Base-by-base conservation (phyloP, 306 rosid genomes). In the Vigna nakashimae region DNA sequence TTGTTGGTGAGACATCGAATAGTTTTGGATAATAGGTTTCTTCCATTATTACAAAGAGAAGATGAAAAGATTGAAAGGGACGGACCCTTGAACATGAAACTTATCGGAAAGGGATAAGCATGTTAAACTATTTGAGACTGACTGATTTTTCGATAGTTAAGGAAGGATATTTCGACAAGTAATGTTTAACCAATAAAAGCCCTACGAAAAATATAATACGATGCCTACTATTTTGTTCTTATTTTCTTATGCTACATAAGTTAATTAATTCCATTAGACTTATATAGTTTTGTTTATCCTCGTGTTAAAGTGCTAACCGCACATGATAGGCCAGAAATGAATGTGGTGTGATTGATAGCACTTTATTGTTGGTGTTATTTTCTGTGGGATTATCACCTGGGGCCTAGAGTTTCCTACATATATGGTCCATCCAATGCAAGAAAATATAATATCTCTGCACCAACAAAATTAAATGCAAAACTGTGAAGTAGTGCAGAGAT, bases 391-490 rank as follows among this genome's bases (percentile, higher is more conserved):
- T 20, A 56, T 22, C 59, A 8, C 30, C 30, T 9, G 32, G 32
- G 64, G 2, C 65, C 20, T 60, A 18, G 43, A 43, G 12, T 13
- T 62, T 17, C 67, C 67, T 12, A n/a, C 64, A 74, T 1, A 74
- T 1, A 12, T 1, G 65, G 65, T 43, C 65, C 65, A 76, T 2
- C 43, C 15, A 13, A 4, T 64, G 24, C 72, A 58, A 34, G 38
- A 75, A 30, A 30, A 34, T 0, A 32, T 49, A 12, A 20, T 6
- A 36, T 49, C 17, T 46, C 11, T 34, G 12, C n/a, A 40, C 45
- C 45, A 76, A 38, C 38, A 67, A 28, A 77, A 43, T n/a, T 24
- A 42, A 77, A 77, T 66, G 68, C 28, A 66, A 52, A 55, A n/a
- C 45, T 14, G 65, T 14, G 15, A 65, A 52, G 68, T 42, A 62